Evolutionary conservation across 352 stramenopile species (phyloP).

Genomic region (Globisporangium camurandrum): DNA sequence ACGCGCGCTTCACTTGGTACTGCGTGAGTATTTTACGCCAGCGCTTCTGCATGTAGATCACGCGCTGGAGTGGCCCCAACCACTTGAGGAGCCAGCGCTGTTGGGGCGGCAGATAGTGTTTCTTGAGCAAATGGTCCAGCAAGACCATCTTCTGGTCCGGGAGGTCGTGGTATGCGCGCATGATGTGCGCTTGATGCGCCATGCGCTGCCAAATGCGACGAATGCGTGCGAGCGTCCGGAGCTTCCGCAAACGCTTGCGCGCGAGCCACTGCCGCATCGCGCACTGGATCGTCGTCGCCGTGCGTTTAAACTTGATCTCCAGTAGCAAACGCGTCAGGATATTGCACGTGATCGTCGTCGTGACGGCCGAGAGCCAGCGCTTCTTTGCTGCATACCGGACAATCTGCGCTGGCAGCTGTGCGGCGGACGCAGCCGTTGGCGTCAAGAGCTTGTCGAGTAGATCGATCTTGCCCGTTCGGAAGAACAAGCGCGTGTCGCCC

Average conservation of each 20-base stretch:
- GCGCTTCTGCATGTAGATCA: slow-evolving; percentile 82
- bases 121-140: slow-evolving; percentile 64
- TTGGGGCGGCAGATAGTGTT: slow-evolving; percentile 45
- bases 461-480: slow-evolving; percentile 83
- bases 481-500: slow-evolving; percentile 77
- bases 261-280: slow-evolving; percentile 67
- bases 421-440: slow-evolving; percentile 25
- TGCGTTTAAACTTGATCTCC: slow-evolving; percentile 59
- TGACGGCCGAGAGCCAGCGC: slow-evolving; percentile 64
- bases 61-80: slow-evolving; percentile 67
- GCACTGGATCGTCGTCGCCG: slow-evolving; percentile 74
- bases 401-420: slow-evolving; percentile 27
- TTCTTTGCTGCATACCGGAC: slow-evolving; percentile 68
- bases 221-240: slow-evolving; percentile 55
- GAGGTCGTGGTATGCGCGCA: slow-evolving; percentile 65
- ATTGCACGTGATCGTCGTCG: slow-evolving; percentile 66
- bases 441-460: slow-evolving; percentile 72
- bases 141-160: slow-evolving; percentile 83
- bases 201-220: slow-evolving; percentile 57
- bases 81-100: slow-evolving; percentile 84
- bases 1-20: slow-evolving; percentile 67
- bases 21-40: slow-evolving; percentile 77
- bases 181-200: slow-evolving; percentile 56
- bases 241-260: slow-evolving; percentile 53
- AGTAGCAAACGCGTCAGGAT: slow-evolving; percentile 63